Percentiles rank a stretch among this genome's conserved stretches.
Conservation (phyloP, 2,329 filamentous ascomycete species). For the Myriosclerotinia scirpicola region DNA sequence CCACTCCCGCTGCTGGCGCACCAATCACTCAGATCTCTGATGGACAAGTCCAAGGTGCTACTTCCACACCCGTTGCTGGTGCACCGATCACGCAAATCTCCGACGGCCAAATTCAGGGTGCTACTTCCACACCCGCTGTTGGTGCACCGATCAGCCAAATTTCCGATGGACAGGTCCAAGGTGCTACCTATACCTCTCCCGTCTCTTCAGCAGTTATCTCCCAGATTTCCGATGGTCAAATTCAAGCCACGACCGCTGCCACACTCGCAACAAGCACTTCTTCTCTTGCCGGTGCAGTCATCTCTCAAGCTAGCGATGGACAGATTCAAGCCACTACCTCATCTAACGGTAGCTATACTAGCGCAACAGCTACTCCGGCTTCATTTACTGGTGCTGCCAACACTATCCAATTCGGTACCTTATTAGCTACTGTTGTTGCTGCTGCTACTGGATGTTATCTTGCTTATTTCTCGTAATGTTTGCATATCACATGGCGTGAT, state of each 20-base stretch:
- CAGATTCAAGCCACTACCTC: constrained; percentile 36
- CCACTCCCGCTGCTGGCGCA: not conserved
- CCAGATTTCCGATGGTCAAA: constrained; percentile 19
- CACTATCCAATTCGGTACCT: not conserved
- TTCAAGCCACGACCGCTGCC: constrained; percentile 28
- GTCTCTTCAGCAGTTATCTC: constrained; percentile 40
- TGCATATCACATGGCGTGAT: not conserved
- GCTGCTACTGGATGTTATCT: not conserved
- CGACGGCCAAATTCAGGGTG: constrained; percentile 15
- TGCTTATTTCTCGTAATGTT: constrained; percentile 27
- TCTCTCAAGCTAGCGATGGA: constrained; percentile 40
- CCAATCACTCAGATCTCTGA: constrained; percentile 32
- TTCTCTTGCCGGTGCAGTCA: constrained; percentile 4
- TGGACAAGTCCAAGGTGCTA: constrained; percentile 8
- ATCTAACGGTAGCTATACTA: not conserved
- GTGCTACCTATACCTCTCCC: constrained; percentile 36
- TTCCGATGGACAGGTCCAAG: constrained; percentile 40
- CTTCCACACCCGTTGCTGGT: not conserved
- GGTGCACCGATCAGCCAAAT: constrained; percentile 34
- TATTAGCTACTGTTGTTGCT: constrained; percentile 4
- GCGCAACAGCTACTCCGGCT: not conserved
- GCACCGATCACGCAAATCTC: constrained; percentile 12
- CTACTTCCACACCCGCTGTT: constrained; percentile 34
- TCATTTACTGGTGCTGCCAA: not conserved
- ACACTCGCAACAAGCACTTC: not conserved